Base-by-base conservation (phyloP, 306 rosid genomes). In the Quillaja saponaria region DNA sequence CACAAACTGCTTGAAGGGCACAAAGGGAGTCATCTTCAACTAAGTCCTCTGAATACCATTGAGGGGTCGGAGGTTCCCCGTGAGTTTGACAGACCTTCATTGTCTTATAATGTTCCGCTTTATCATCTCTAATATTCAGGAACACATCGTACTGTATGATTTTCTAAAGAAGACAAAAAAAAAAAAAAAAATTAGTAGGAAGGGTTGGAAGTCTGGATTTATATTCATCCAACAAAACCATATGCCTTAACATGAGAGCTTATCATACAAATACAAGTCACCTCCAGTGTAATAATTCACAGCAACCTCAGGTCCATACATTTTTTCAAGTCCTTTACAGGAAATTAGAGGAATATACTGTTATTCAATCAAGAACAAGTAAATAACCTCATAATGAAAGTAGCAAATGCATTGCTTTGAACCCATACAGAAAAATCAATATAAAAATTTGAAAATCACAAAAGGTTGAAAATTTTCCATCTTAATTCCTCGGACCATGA, bases 31-130 rank as follows among this genome's bases (percentile, higher is more conserved):
- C 84, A 15, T 77, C 87, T 59, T 74, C 82, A 17, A 55, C 61
- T 0, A 63, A 56, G 8, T 67, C 81, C 76, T 72, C 95, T 7
- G 69, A 38, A 64, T 21, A 65, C 1, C 96, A 80, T 80, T 88
- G 99, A 49, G 99, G 96, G 16, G 96, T 60, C 83, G 81, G 64
- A 92, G 95, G 78, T 84, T 92, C n/a, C 58, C 99, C 99, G 8
- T 66, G 80, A 52, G 84, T 86, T 77, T 92, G 99, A 57, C 99
- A 92, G 66, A 94, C 99, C 81, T 65, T 92, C 99, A 92, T 92
- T 3, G 99, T 89, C 82, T 92, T 92, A 42, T 96, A 92, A 61
- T 92, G 99, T 69, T 92, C 99, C 28, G 89, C 99, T 80, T 92
- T 96, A 21, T 92, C 99, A 11, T 92, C 99, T 86, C 99, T 78